Evolutionary conservation across 208 protist species (phyloP).

Genomic region (Trypanosoma mega): DNA sequence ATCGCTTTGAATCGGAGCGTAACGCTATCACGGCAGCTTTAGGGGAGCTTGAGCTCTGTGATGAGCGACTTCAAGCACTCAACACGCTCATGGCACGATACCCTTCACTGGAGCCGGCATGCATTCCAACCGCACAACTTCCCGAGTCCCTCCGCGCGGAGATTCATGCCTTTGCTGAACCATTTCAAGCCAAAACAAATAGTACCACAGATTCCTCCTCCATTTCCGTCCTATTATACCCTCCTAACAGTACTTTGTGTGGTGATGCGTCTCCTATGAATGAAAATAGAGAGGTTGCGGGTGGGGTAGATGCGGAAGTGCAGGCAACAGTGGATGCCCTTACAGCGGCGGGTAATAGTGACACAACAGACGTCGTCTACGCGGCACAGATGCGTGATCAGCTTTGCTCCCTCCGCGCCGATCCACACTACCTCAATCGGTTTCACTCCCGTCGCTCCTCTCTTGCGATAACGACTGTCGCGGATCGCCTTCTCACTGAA

Average conservation of each 20-base stretch:
- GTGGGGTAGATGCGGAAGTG: slow-evolving; percentile 18
- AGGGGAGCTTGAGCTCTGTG: slow-evolving; percentile 59
- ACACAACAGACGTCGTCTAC: slow-evolving; percentile 30
- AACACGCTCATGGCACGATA: slow-evolving; percentile 50
- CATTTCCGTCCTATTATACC: too few relatives aligned
- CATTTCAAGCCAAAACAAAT: too few relatives aligned
- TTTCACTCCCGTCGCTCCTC: slow-evolving; percentile 66
- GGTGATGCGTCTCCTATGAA: background rate
- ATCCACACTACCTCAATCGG: slow-evolving; percentile 46
- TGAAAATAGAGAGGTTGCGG: background rate
- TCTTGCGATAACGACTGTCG: slow-evolving; percentile 55
- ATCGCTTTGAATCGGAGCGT: slow-evolving; percentile 77
- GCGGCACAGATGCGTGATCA: slow-evolving; percentile 32
- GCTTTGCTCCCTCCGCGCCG: slow-evolving; percentile 31
- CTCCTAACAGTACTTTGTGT: too few relatives aligned
- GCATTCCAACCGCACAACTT: slow-evolving; percentile 36
- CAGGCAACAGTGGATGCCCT: slow-evolving; percentile 15
- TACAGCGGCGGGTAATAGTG: slow-evolving; percentile 1
- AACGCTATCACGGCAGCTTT: slow-evolving; percentile 46
- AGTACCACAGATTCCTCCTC: too few relatives aligned
- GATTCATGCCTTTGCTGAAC: slow-evolving; percentile 26
- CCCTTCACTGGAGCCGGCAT: slow-evolving; percentile 39
- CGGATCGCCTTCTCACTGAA: slow-evolving; percentile 48
- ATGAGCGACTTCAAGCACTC: slow-evolving; percentile 54
- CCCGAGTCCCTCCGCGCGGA: slow-evolving; percentile 22